phyloP scores from a whole-genome alignment of 208 protist genomes.

The Blechomonas ayalai region DNA sequence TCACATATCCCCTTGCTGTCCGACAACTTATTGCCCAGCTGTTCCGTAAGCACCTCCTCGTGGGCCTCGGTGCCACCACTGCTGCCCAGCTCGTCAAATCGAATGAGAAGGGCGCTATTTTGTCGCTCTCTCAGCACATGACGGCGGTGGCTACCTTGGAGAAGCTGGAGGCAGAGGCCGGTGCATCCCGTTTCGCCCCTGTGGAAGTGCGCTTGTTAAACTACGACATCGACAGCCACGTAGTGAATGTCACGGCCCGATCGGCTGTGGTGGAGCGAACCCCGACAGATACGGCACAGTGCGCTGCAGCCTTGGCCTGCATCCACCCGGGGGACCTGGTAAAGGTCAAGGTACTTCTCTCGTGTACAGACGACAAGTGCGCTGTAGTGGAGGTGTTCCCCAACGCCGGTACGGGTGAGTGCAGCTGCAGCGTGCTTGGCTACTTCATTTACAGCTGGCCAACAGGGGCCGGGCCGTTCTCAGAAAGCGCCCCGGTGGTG shows the following conservation, averaged over 20 bases:
- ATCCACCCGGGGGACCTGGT: slow-evolving; percentile 36
- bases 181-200: neutral
- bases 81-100: slow-evolving; percentile 44
- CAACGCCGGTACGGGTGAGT: slow-evolving; percentile 1
- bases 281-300: slow-evolving; percentile 40
- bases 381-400: slow-evolving; percentile 64
- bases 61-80: slow-evolving; percentile 70
- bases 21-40: slow-evolving; percentile 40
- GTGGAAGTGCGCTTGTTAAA: slow-evolving; percentile 78
- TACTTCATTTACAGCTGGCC: slow-evolving; percentile 75
- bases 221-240: slow-evolving; percentile 59
- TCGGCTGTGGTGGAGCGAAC: slow-evolving; percentile 59
- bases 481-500: slow-evolving; percentile 40
- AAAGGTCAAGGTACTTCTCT: slow-evolving; percentile 51
- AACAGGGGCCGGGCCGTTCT: neutral
- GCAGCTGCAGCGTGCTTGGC: slow-evolving; percentile 35
- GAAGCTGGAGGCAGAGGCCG: slow-evolving; percentile 10
- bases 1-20: slow-evolving; percentile 41
- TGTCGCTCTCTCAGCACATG: slow-evolving; percentile 38
- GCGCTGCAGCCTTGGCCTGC: slow-evolving; percentile 18
- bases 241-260: slow-evolving; percentile 68
- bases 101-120: slow-evolving; percentile 48
- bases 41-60: slow-evolving; percentile 73
- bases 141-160: slow-evolving; percentile 70
- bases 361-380: slow-evolving; percentile 72